Percentiles rank a stretch among this genome's conserved stretches.
Evolutionary conservation across 2,329 filamentous ascomycete species (phyloP).

Genomic region (Paecilomyces sp.): DNA sequence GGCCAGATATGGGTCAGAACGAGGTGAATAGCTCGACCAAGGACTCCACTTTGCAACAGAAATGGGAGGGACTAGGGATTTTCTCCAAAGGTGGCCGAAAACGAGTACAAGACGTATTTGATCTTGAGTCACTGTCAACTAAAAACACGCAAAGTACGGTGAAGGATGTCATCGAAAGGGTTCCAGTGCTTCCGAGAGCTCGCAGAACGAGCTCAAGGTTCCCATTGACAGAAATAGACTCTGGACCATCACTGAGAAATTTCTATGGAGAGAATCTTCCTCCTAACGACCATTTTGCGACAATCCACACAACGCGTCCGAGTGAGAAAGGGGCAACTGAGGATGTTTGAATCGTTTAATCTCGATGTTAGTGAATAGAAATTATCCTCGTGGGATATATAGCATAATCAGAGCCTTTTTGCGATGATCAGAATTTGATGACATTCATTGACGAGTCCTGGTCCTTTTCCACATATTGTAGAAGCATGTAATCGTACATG

Average conservation of each 20-base stretch:
- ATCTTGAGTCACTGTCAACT: slow-evolving; percentile 9
- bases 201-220: slow-evolving; percentile 10
- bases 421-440: background rate
- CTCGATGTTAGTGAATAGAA: background rate
- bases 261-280: background rate
- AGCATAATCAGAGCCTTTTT: background rate
- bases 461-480: no score
- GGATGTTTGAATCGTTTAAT: background rate
- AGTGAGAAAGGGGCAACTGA: background rate
- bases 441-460: background rate
- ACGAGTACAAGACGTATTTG: slow-evolving; percentile 13
- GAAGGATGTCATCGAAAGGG: slow-evolving; percentile 1
- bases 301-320: background rate
- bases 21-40: background rate
- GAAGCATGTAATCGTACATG: background rate
- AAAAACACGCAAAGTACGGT: background rate
- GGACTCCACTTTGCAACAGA: slow-evolving; percentile 4
- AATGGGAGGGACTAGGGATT: slow-evolving; percentile 6
- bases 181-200: slow-evolving; percentile 16
- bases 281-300: background rate
- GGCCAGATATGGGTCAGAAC: background rate
- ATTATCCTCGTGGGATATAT: background rate
- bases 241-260: background rate
- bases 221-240: background rate
- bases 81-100: slow-evolving; percentile 8